phyloP scores from a whole-genome alignment of 1,284 basidiomycete genomes.

The Tylopilus orsonianus region DNA sequence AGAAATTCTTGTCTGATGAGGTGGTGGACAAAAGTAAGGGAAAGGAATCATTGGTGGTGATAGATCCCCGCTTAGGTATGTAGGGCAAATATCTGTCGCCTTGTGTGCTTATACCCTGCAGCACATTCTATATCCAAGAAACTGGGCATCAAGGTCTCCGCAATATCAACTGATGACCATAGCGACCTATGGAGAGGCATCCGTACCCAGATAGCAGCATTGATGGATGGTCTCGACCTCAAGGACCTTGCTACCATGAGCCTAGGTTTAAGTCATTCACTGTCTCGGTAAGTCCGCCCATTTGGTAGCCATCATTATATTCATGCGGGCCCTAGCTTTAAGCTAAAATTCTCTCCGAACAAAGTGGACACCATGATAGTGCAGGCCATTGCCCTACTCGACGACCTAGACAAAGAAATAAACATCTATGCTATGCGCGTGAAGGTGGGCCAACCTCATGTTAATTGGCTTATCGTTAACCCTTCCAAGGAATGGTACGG shows the following conservation, averaged over 20 bases:
- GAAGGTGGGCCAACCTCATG: slow-evolving; percentile 62
- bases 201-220: slow-evolving; percentile 81
- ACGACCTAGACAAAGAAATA: slow-evolving; percentile 99
- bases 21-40: slow-evolving; percentile 86
- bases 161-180: slow-evolving; percentile 43
- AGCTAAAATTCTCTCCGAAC: slow-evolving; percentile 99
- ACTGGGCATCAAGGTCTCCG: slow-evolving; percentile 84
- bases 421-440: slow-evolving; percentile 99
- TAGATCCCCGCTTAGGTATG: slow-evolving; percentile 90
- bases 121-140: slow-evolving; percentile 91
- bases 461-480: slow-evolving; percentile 4
- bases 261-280: slow-evolving; percentile 93
- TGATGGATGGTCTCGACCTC: slow-evolving; percentile 91
- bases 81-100: slow-evolving; percentile 12
- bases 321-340: slow-evolving; percentile 65
- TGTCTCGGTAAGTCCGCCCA: slow-evolving; percentile 67
- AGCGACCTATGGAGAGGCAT: slow-evolving; percentile 95
- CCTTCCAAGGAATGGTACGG: slow-evolving; percentile 94
- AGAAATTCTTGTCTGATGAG: slow-evolving; percentile 91
- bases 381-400: slow-evolving; percentile 96
- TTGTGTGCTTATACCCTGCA: slow-evolving; percentile 30
- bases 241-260: slow-evolving; percentile 98
- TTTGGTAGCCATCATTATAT: slow-evolving; percentile 8
- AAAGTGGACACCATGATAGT: slow-evolving; percentile 99
- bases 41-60: slow-evolving; percentile 86